phyloP scores from a whole-genome alignment of 23 red algal species.

The Gracilaria domingensis region DNA sequence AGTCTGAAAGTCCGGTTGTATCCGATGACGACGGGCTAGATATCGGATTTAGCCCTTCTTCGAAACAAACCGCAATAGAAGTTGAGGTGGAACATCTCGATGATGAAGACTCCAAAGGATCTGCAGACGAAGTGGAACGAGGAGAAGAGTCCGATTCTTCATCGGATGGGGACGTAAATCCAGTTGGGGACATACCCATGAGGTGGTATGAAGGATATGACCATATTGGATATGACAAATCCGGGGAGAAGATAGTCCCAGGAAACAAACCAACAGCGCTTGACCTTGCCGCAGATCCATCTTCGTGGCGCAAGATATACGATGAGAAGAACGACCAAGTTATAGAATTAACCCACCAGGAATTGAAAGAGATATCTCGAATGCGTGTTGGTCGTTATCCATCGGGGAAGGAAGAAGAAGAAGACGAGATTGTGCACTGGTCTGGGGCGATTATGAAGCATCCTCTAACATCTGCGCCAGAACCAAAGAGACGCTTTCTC shows the following conservation, averaged over 20 bases:
- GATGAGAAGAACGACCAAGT: constrained; percentile 94
- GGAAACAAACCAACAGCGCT: constrained; percentile 53
- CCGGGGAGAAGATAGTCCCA: constrained; percentile 68
- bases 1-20: constrained; percentile 46
- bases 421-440: constrained; percentile 90
- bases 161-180: constrained; percentile 79
- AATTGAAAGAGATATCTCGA: constrained; percentile 77
- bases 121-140: background rate
- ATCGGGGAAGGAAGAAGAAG: constrained; percentile 22
- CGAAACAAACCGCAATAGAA: background rate
- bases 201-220: constrained; percentile 96
- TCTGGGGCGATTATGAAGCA: constrained; percentile 64
- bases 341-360: constrained; percentile 78
- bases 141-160: constrained; percentile 65
- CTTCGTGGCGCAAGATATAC: constrained; percentile 81
- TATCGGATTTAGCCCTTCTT: constrained; percentile 18
- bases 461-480: constrained; percentile 72
- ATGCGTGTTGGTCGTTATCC: constrained; percentile 74
- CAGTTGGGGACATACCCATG: constrained; percentile 92
- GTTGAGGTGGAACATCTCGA: constrained; percentile 1
- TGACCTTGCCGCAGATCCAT: constrained; percentile 69
- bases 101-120: constrained; percentile 2
- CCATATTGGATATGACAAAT: constrained; percentile 92
- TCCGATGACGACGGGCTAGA: constrained; percentile 65
- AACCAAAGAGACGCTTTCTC: constrained; percentile 85